Percentiles rank a stretch among this genome's conserved stretches.
Conservation (phyloP, 495 filamentous ascomycete species). For the Podospora pseudopauciseta region DNA sequence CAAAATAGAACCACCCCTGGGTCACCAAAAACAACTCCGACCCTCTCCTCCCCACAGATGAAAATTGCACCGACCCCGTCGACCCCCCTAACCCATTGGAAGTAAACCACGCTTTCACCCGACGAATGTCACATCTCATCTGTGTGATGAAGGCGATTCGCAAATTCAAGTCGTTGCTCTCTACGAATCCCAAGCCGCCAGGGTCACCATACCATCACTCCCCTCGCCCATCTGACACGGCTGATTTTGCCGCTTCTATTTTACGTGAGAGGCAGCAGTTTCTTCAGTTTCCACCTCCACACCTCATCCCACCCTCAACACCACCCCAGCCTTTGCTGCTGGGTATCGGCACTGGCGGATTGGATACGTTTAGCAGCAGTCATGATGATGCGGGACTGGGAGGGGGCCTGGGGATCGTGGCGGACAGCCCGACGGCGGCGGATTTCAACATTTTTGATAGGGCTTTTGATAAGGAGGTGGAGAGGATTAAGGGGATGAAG, state of each 20-base stretch:
- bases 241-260: conserved; percentile 39
- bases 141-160: conserved; percentile 89
- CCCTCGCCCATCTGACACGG: conserved; percentile 28
- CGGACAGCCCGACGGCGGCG: conserved; percentile 75
- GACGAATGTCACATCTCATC: conserved; percentile 76
- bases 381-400: not conserved
- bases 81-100: conserved; percentile 83
- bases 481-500: conserved; percentile 54
- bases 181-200: conserved; percentile 16
- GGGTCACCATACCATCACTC: conserved; percentile 32
- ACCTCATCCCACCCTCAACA: not conserved
- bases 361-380: conserved; percentile 33
- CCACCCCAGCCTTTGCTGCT: conserved; percentile 53
- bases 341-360: conserved; percentile 63
- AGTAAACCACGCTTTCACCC: conserved; percentile 84
- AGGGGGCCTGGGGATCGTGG: conserved; percentile 47
- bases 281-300: conserved; percentile 15
- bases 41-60: conserved; percentile 71
- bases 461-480: conserved; percentile 78
- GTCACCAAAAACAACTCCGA: conserved; percentile 81
- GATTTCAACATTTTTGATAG: conserved; percentile 84
- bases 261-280: conserved; percentile 37
- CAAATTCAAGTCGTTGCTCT: conserved; percentile 66
- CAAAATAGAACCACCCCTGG: conserved; percentile 79
- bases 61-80: conserved; percentile 80